Base-by-base conservation (phyloP, 768 basidiomycete genomes). In the Phaeotremella skinneri region DNA sequence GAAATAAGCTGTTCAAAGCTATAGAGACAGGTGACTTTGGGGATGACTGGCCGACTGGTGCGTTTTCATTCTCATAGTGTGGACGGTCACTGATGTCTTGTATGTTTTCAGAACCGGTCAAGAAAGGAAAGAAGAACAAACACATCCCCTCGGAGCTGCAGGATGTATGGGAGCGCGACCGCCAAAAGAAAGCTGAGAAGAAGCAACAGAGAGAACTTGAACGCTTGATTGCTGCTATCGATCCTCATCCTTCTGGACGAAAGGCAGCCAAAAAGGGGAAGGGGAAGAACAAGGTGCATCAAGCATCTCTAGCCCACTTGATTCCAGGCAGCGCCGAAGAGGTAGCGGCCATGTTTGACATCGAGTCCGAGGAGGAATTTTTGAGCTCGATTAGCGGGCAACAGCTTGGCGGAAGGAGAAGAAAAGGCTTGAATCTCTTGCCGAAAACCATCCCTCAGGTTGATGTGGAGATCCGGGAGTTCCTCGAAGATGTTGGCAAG, bases 131-230 rank as follows among this genome's bases (percentile, higher is more conserved):
- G 67, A 84, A 85, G 67, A 67, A 70, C 49, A 75, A 78, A 53
- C 72, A 80, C 56, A 82, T 76, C 42, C 83, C 88, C 0, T 67
- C 78, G 1, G 81, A 85, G 4, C 80, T 96, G 6, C 81, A 80
- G 52, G 82, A 78, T 0, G 85, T 85, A 58, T 96, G 91, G 91
- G 83, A 84, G 45, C 82, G 82, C 48, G 93, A 97, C 70, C 89
- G 91, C 1, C 78, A 80, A 52, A 87, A 85, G 79, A 98, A 96
- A 73, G 90, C 90, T 0, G 85, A 85, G 56, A 74, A 79, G 69
- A 94, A 90, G 73, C 81, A 79, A 1, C 80, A 82, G 16, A 85
- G 90, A 0, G 82, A 80, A 1, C 75, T 82, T 2, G 84, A 82
- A 16, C 83, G 83, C 11, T 78, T 86, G 1, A 79, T 82, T 17